phyloP scores from a whole-genome alignment of 768 basidiomycete species.

The Xerocomus potaroensis region DNA sequence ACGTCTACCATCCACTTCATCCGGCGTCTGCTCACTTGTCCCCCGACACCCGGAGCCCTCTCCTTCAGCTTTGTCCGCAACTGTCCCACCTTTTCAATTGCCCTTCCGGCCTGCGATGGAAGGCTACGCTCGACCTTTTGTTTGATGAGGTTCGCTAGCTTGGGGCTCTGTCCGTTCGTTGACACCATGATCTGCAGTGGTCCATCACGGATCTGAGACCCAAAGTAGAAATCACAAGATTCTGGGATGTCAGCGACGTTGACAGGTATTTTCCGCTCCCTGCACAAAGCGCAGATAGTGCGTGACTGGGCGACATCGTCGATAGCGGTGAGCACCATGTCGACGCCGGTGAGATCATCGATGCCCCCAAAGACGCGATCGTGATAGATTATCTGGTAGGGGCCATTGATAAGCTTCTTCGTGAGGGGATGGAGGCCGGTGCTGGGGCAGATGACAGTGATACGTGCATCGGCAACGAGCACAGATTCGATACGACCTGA shows the following conservation, averaged over 20 bases:
- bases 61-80: constrained; percentile 70
- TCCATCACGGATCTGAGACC: constrained; percentile 85
- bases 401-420: constrained; percentile 44
- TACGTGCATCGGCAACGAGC: constrained; percentile 71
- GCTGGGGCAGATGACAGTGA: constrained; percentile 74
- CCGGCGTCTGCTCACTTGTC: constrained; percentile 65
- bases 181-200: constrained; percentile 95
- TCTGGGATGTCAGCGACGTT: constrained; percentile 97
- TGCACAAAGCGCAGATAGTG: constrained; percentile 66
- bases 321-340: constrained; percentile 93
- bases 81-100: constrained; percentile 75
- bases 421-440: constrained; percentile 62
- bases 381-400: constrained; percentile 55
- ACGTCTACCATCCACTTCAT: constrained; percentile 92
- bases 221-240: constrained; percentile 98
- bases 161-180: constrained; percentile 90
- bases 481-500: constrained; percentile 83
- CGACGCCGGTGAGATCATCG: constrained; percentile 62
- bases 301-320: constrained; percentile 74
- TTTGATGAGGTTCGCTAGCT: constrained; percentile 82
- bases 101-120: constrained; percentile 66
- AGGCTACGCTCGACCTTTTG: constrained; percentile 62
- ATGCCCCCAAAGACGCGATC: constrained; percentile 63
- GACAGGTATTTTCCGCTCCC: constrained; percentile 70
- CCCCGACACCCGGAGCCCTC: constrained; percentile 80